Percentiles rank a stretch among this genome's conserved stretches.
Evolutionary conservation across 2,329 filamentous ascomycete genomes (phyloP).

Genomic region (Akanthomyces lecanii): DNA sequence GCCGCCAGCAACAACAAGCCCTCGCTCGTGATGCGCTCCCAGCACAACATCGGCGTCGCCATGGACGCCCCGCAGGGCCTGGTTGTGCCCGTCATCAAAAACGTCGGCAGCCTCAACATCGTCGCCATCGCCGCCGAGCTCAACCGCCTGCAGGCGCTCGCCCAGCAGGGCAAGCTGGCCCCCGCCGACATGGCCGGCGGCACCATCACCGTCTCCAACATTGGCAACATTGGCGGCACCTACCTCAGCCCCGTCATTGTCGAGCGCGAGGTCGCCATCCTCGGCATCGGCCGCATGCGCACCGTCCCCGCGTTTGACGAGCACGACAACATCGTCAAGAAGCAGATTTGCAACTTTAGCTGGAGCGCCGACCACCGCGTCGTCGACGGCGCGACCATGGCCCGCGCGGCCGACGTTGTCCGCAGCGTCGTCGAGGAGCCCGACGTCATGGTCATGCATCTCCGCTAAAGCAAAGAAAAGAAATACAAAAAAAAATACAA

Average conservation of each 20-base stretch:
- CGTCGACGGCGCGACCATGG: conserved; percentile 92
- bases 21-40: conserved; percentile 68
- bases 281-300: conserved; percentile 80
- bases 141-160: conserved; percentile 66
- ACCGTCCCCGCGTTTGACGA: conserved; percentile 74
- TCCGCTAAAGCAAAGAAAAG: conserved; percentile 51
- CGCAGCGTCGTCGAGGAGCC: conserved; percentile 76
- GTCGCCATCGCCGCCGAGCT: conserved; percentile 75
- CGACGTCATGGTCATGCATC: conserved; percentile 78
- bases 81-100: conserved; percentile 84
- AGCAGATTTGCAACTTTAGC: conserved; percentile 83
- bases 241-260: conserved; percentile 91
- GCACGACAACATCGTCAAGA: conserved; percentile 59
- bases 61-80: conserved; percentile 90
- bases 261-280: conserved; percentile 83
- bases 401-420: conserved; percentile 80
- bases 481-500: not conserved
- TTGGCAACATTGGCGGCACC: conserved; percentile 89
- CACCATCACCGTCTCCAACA: conserved; percentile 95
- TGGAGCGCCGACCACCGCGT: conserved; percentile 96
- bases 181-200: conserved; percentile 75
- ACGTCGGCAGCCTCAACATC: conserved; percentile 74
- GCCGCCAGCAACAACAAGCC: conserved; percentile 56
- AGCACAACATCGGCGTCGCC: conserved; percentile 93
- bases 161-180: conserved; percentile 68